Base-by-base conservation (phyloP, 352 stramenopile genomes). In the Ophiocytium majus region DNA sequence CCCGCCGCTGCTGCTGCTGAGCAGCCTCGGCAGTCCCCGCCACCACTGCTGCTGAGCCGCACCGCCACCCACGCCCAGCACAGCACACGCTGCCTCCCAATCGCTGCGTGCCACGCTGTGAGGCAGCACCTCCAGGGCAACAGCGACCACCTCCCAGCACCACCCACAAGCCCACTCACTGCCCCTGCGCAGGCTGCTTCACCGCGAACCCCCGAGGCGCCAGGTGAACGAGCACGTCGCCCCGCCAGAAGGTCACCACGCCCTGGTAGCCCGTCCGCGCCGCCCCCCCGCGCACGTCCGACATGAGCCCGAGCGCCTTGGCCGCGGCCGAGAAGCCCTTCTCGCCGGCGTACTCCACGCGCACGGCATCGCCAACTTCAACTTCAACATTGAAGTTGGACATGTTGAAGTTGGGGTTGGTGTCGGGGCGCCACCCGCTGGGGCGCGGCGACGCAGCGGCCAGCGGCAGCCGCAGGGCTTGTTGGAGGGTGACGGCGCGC, bases 211-310 rank as follows among this genome's bases (percentile, higher is more conserved):
- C n/a, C n/a, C n/a, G n/a, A 49, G 87, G 86, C n/a, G 82, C 82
- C 10, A 90, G 57, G 82, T 90, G 85, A n/a, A 91, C 86, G 43
- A 78, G 85, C n/a, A 50, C 83, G 35, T 78, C 63, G 0, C 71
- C 79, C 34, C 76, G 78, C 81, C 86, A 89, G 50, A 93, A 63
- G 81, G 91, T 89, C 0, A 96, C 92, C 81, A 96, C 91, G 10
- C 93, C 93, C 84, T 92, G 91, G 87, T 96, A 96, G 5, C 90
- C 92, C 33, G 92, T 95, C 71, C 93, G 87, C 36, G 91, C 92
- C n/a, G 96, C 90, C 37, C 86, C 87, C 0, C 92, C 92, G 89
- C 96, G 96, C 87, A 94, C 90, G 87, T 96, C 92, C 74, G 88
- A 37, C 91, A 95, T 95, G 36, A 95, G 89, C 37, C 91, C 88